Percentiles rank a stretch among this genome's conserved stretches.
These are phyloP conservation scores for Trifolium fragiferum DNA, from an alignment of 306 rosid species.

Conservation along the genomic window DNA sequence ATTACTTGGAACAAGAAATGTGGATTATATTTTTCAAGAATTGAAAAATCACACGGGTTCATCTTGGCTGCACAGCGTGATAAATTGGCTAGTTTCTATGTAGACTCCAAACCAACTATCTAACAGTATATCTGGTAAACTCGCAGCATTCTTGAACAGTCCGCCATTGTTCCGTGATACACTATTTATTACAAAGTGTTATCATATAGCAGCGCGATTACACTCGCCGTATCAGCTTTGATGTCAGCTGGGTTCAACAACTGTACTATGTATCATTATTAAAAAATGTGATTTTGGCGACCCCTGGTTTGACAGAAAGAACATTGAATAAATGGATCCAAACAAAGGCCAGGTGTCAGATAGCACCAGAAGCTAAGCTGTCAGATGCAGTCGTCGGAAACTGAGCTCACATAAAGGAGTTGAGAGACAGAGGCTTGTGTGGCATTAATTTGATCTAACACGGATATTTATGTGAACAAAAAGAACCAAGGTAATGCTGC, in stretches of 20 bases:
- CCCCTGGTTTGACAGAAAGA: background rate
- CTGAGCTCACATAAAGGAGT: background rate
- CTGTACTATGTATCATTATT: background rate
- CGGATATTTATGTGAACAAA: background rate
- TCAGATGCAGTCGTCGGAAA: background rate
- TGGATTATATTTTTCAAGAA: background rate
- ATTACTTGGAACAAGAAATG: background rate
- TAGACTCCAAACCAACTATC: conserved; percentile 4
- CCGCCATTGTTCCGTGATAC: too few relatives aligned
- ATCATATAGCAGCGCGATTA: too few relatives aligned
- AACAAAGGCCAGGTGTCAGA: background rate
- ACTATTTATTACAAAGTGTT: background rate
- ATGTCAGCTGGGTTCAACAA: background rate
- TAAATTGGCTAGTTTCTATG: background rate
- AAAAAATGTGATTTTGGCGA: background rate
- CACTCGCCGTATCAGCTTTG: background rate
- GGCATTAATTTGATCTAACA: background rate
- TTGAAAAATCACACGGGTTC: background rate
- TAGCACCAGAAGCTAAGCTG: background rate
- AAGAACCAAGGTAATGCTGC: background rate
- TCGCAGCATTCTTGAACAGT: background rate
- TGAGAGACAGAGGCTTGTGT: background rate
- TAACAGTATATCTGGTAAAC: background rate
- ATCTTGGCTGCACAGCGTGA: background rate
- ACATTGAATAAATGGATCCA: background rate